Evolutionary conservation across 2,329 filamentous ascomycete genomes (phyloP).

Genomic region (Colletotrichum coccodes): DNA sequence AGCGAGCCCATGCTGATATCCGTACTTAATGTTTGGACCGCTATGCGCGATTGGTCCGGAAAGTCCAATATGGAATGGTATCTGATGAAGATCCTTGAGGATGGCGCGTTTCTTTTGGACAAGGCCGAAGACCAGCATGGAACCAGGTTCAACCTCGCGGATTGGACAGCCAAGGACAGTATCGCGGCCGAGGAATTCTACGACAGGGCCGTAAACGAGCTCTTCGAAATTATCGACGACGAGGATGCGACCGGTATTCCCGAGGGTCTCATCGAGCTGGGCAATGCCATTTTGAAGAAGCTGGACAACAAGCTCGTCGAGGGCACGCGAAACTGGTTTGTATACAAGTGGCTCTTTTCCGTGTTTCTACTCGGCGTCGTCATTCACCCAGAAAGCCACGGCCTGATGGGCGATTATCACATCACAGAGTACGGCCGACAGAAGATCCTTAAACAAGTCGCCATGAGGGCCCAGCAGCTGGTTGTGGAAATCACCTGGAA

Average conservation of each 20-base stretch:
- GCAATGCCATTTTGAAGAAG: slow-evolving; percentile 83
- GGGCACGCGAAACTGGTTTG: slow-evolving; percentile 82
- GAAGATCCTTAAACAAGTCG: slow-evolving; percentile 82
- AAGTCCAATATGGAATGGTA: slow-evolving; percentile 92
- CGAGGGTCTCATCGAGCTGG: slow-evolving; percentile 83
- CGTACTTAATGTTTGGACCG: slow-evolving; percentile 87
- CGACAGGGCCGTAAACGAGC: slow-evolving; percentile 78
- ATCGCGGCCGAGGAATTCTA: slow-evolving; percentile 91
- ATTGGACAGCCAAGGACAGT: slow-evolving; percentile 82
- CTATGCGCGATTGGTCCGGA: slow-evolving; percentile 89
- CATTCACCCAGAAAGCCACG: slow-evolving; percentile 85
- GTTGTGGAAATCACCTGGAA: slow-evolving; percentile 83
- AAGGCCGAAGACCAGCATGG: slow-evolving; percentile 82
- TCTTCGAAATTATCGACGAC: slow-evolving; percentile 90
- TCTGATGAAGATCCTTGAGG: slow-evolving; percentile 92
- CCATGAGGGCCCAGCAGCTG: slow-evolving; percentile 80
- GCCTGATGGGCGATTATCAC: slow-evolving; percentile 87
- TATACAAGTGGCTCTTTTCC: slow-evolving; percentile 93
- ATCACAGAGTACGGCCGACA: slow-evolving; percentile 91
- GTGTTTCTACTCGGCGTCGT: slow-evolving; percentile 86
- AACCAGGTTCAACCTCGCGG: slow-evolving; percentile 75
- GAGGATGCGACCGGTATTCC: slow-evolving; percentile 87
- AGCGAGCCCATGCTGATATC: slow-evolving; percentile 85
- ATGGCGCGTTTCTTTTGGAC: slow-evolving; percentile 90
- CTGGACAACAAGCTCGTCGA: slow-evolving; percentile 78